Evolutionary conservation across 2,329 filamentous ascomycete species (phyloP), one percentile per base, ranked within the genome.

Genomic region (Penicillium sp.): DNA sequence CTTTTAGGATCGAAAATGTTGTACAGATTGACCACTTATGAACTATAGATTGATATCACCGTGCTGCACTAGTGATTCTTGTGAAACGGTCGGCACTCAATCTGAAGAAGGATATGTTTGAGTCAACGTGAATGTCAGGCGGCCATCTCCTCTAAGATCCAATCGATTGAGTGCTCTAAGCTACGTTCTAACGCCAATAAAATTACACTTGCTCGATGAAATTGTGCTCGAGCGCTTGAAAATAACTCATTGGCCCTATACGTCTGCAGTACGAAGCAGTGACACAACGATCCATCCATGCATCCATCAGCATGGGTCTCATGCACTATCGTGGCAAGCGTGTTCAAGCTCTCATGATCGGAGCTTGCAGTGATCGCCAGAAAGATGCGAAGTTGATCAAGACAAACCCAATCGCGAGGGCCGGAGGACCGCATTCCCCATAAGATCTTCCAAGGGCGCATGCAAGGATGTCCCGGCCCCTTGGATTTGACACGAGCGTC

Each of bases 381-480:
- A 39, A 37, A 34, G 26, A 26, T 46, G 39, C 9, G 9, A 43
- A 26, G 33, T 43, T 28, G 40, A 44, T 47, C 54, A 52, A 51
- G 48, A 56, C 55, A 51, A 24, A 39, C n/a, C 58, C 60, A 64
- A 62, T 64, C 6, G 34, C 37, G 44, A 19, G 24, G 7, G 24
- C 34, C 11, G 49, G 46, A 54, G 37, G 26, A 10, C 43, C 45
- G 44, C 52, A 62, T 64, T 60, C 56, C 48, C 48, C 43, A 44
- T 45, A 51, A 18, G 43, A 53, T 59, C 46, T 34, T 21, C 11
- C 58, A 61, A 61, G 48, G 59, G 55, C 49, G 42, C 13, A 63
- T 52, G 62, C 62, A 64, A 63, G 62, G 60, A 60, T 47, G 39
- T 33, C 51, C 60, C 49, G 48, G 45, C 47, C 43, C 56, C 44